Evolutionary conservation across 2,329 filamentous ascomycete genomes (phyloP), one percentile per base, ranked within the genome.

Genomic region (Colletotrichum neosansevieriae): DNA sequence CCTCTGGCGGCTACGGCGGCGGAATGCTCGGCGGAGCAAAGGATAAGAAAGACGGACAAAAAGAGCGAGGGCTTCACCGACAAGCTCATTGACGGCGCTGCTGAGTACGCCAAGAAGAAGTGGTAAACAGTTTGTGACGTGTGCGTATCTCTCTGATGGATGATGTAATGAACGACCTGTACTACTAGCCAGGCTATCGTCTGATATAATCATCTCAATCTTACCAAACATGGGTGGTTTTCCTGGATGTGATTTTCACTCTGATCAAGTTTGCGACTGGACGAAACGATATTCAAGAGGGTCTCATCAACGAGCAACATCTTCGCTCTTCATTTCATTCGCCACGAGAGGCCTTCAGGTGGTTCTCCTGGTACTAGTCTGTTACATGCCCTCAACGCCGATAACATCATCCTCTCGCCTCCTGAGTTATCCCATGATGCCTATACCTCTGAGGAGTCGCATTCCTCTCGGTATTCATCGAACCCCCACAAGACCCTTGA

Each of bases 51-150:
- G 47, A 69, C 40, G 38, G 38, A 67, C n/a, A 56, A 49, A 11
- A 54, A 67, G 15, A 42, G 29, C 32, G 60, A 58, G 15, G 63
- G 63, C 19, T 67, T 69, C 42, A 58, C 63, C 44, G 63, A 67
- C 38, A 69, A 67, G 63, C 15, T 67, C 50, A 69, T 69, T 40
- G 67, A 69, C 6, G 63, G 67, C 12, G 67, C 57, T 13, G 63
- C 67, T 7, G 32, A 47, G 44, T 62, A 62, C 29, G 67, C 67
- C 63, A 69, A 67, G 67, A 69, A 69, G 63, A 66, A 69, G 21
- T 67, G 58, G 24, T 69, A 53, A 62, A 57, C 2, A 1, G 10
- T 34, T 11, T 10, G n/a, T 3, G 15, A 6, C 7, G 1, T 9
- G n/a, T 19, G 3, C 21, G 51, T 19, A 10, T 53, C 11, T 13